phyloP scores from a whole-genome alignment of 768 basidiomycete species.

The Tricholoma saponaceum region DNA sequence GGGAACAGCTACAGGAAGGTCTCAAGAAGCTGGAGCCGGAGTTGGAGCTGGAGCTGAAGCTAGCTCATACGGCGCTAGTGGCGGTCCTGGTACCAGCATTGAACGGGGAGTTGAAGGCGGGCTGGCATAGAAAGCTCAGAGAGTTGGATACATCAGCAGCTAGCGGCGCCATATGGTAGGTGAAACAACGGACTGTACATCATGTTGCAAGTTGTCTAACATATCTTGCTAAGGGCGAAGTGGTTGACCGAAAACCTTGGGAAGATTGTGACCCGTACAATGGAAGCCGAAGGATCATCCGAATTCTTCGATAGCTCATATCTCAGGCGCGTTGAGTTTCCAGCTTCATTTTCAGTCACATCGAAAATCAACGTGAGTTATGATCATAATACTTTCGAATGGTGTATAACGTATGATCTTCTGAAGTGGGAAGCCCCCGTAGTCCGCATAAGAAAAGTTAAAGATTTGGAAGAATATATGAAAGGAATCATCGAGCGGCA shows the following conservation, averaged over 20 bases:
- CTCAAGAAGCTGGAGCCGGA: not conserved
- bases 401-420: not conserved
- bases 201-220: not conserved
- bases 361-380: not conserved
- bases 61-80: not conserved
- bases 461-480: not conserved
- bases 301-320: not conserved
- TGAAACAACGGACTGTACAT: not conserved
- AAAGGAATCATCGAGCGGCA: not conserved
- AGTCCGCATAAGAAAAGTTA: not conserved
- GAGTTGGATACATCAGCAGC: not conserved
- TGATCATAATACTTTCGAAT: not conserved
- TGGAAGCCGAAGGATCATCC: not conserved
- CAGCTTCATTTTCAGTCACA: not conserved
- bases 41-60: not conserved
- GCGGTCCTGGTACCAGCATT: not conserved
- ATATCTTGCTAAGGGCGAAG: not conserved
- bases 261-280: not conserved
- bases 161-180: not conserved
- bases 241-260: not conserved
- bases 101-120: not conserved
- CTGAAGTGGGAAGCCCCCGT: not conserved
- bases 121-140: not conserved
- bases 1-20: not conserved
- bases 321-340: not conserved